Evolutionary conservation across 148 eudicot species (phyloP), one percentile per base, ranked within the genome.

Genomic region (Amaranthus palmeri): DNA sequence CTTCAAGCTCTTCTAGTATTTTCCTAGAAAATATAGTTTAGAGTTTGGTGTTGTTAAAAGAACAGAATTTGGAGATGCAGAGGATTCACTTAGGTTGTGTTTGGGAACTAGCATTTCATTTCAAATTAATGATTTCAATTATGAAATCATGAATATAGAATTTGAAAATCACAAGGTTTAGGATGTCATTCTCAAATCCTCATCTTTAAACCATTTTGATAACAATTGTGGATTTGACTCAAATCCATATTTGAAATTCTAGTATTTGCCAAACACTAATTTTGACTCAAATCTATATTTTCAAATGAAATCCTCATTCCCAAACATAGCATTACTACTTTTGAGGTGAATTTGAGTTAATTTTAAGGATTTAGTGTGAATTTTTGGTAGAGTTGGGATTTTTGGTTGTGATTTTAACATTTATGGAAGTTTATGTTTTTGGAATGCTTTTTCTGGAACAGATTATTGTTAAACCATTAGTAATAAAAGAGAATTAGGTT

Each of bases 401-500:
- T 41, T 62, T 9, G 68, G 68, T 40, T 66, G 54, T 72, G 70
- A 54, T 62, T 65, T 48, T 63, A 81, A 77, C 43, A 74, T 59
- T 79, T 77, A 64, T 71, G 77, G 70, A 41, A 57, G 46, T 69
- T 72, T 10, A 11, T 40, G 45, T 17, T 17, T 15, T 73, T 64
- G 13, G 58, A 45, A 79, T 85, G 82, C 68, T 66, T 79, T 55
- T 60, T 78, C 25, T 64, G 65, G 77, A 81, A 75, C 69, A 83
- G 74, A 72, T 80, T 50, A 59, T 40, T 65, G 51, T 55, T 13
- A 72, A 83, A 85, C 90, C 93, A 88, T 64, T 55, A 73, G 3
- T 85, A 78, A 70, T 88, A 90, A 69, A 81, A 76, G 75, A 86
- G 90, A 74, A 68, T 80, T 5, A 88, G 53, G 4, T 86, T 70